Conservation (phyloP, 2,329 filamentous ascomycete species). For the Keithomyces neogunnii region DNA sequence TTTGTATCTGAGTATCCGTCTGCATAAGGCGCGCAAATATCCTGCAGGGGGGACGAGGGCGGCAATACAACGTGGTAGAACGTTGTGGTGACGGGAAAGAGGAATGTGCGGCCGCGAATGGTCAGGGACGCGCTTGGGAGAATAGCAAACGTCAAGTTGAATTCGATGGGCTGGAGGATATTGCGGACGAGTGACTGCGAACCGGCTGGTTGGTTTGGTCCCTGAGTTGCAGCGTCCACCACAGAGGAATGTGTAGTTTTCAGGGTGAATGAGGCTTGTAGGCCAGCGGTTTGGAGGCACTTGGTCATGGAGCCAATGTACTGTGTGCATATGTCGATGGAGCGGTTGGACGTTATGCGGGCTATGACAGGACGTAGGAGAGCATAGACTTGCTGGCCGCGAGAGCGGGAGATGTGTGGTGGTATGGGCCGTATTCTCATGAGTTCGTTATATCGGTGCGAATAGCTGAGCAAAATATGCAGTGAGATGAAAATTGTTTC, state of each 20-base stretch:
- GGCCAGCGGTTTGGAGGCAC: conserved; percentile 37
- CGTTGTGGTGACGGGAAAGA: conserved; percentile 34
- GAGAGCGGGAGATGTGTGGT: conserved; percentile 27
- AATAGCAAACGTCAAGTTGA: conserved; percentile 35
- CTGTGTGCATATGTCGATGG: conserved; percentile 27
- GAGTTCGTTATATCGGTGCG: conserved; percentile 67
- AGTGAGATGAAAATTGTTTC: conserved; percentile 59
- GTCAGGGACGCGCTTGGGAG: conserved; percentile 33
- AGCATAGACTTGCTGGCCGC: conserved; percentile 34
- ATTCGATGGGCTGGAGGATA: conserved; percentile 32
- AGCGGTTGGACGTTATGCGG: conserved; percentile 35
- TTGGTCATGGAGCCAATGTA: conserved; percentile 36
- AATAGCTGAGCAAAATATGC: conserved; percentile 68
- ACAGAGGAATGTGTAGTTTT: conserved; percentile 25
- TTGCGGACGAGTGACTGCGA: conserved; percentile 37
- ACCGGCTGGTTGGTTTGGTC: conserved; percentile 28
- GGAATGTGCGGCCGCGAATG: conserved; percentile 36
- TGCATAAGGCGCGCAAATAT: conserved; percentile 32
- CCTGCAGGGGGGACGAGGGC: conserved; percentile 25
- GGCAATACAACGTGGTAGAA: conserved; percentile 35
- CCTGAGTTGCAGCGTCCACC: conserved; percentile 17
- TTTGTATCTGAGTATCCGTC: conserved; percentile 35
- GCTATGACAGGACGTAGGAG: conserved; percentile 45
- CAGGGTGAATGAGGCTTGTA: conserved; percentile 35
- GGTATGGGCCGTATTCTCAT: conserved; percentile 52